Base-by-base conservation (phyloP, 306 rosid species). In the Carpinus viminea region DNA sequence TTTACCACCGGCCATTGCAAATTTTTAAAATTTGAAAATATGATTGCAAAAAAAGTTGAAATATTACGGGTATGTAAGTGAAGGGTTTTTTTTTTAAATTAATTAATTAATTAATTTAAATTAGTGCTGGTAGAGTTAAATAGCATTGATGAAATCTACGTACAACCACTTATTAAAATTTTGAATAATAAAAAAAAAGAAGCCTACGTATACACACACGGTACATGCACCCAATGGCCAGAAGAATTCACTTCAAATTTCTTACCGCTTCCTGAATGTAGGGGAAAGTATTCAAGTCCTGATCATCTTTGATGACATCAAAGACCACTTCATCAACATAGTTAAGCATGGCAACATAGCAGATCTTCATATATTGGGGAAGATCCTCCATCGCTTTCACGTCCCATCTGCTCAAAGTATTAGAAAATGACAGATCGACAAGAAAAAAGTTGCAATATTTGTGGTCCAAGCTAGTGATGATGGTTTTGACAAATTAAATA, bases 341-440 rank as follows among this genome's bases (percentile, higher is more conserved):
- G 41, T 73, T 69, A 16, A 80, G 41, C 74, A 84, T 15, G 26
- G 80, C 82, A 51, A 75, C 21, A 53, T 80, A 84, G 12, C 81
- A 46, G 43, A 79, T 73, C 73, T 78, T 85, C 88, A 77, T 74
- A 66, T 81, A 85, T 17, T 28, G 46, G 1, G 85, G 80, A 74
- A 84, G 78, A 26, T 77, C 61, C 34, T 52, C 73, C 73, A 31
- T 41, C 1, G 78, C 87, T 53, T 74, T 48, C 34, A 52, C n/a
- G 1, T 64, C 24, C 70, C 47, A 64, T 34, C 70, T 64, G 48
- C 70, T 17, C 20, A 65, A 16, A 7, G 12, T 31, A 62, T 13
- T 59, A 11, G 3, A 8, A 16, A 11, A 52, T 20, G 26, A 24
- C 26, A 24, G 61, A 12, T 5, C 2, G 2, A 16, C 45, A 3